Evolutionary conservation across 2,329 filamentous ascomycete genomes (phyloP).

Genomic region (Xylariaceae sp.): DNA sequence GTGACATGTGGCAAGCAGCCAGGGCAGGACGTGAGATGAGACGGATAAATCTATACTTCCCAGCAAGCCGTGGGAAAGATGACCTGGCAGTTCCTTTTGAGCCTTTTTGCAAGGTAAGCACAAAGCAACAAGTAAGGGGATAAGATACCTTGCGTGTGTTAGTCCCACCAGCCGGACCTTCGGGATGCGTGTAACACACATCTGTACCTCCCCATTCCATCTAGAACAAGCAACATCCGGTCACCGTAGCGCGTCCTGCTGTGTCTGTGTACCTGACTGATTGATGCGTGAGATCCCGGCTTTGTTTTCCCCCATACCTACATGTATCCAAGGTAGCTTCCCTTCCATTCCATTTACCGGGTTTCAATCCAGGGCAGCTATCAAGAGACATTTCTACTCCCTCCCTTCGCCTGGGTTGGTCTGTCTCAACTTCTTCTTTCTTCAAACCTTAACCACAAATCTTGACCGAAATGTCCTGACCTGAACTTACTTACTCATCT

Average conservation of each 20-base stretch:
- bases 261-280: constrained; percentile 1
- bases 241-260: neutral
- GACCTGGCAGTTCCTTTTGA: neutral
- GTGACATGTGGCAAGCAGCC: constrained; percentile 33
- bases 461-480: constrained; percentile 5
- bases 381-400: constrained; percentile 5
- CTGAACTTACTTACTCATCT: too few species aligned
- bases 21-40: constrained; percentile 11
- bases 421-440: constrained; percentile 2
- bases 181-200: constrained; percentile 15
- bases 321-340: constrained; percentile 15
- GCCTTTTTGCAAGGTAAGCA: neutral
- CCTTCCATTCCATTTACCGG: constrained; percentile 9
- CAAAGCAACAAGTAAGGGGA: neutral
- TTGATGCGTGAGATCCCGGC: constrained; percentile 13
- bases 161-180: constrained; percentile 12
- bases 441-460: neutral
- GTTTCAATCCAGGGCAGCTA: constrained; percentile 7
- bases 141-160: neutral
- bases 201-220: too few species aligned
- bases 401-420: constrained; percentile 2
- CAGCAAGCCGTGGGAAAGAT: constrained; percentile 11
- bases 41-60: constrained; percentile 8
- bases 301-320: too few species aligned
- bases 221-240: neutral